A percentile compares a stretch with the other conserved stretches of the same genome.
phyloP scores from a whole-genome alignment of 345 rosid species.

The Eucalyptus sideroxylon region DNA sequence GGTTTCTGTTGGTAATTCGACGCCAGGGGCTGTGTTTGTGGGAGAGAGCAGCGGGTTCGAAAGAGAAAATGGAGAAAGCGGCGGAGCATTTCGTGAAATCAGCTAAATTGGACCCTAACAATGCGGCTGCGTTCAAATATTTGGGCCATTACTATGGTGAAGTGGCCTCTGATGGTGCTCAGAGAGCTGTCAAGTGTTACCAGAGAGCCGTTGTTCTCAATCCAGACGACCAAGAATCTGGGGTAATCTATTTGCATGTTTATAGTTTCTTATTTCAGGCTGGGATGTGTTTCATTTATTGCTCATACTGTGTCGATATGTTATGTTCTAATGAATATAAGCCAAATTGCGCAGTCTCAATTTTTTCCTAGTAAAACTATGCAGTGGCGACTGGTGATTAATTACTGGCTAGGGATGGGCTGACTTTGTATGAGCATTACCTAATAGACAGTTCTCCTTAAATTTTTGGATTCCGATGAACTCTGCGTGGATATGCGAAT shows the following conservation, averaged over 20 bases:
- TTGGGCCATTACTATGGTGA: slow-evolving; percentile 65
- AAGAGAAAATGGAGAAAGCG: slow-evolving; percentile 30
- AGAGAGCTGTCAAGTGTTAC: slow-evolving; percentile 85
- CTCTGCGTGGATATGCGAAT: background rate
- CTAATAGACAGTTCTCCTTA: background rate
- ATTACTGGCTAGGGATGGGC: background rate
- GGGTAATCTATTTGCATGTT: slow-evolving; percentile 6
- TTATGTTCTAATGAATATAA: background rate
- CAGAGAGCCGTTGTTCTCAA: slow-evolving; percentile 64
- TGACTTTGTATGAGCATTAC: background rate
- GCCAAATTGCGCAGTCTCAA: background rate
- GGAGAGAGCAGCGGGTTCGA: slow-evolving; percentile 27
- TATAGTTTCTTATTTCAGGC: background rate
- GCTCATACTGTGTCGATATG: background rate
- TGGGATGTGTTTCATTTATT: background rate
- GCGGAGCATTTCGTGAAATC: slow-evolving; percentile 67
- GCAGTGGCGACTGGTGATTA: background rate
- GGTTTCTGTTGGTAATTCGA: background rate
- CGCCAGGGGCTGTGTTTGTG: slow-evolving; percentile 61
- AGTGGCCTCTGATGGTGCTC: slow-evolving; percentile 23
- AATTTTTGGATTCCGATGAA: background rate
- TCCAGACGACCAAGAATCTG: slow-evolving; percentile 63
- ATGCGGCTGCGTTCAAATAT: slow-evolving; percentile 57
- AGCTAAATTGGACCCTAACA: slow-evolving; percentile 59
- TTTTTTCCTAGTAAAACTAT: background rate